phyloP scores from a whole-genome alignment of 2,329 filamentous ascomycete genomes.

The Cryphonectria nitschkei region DNA sequence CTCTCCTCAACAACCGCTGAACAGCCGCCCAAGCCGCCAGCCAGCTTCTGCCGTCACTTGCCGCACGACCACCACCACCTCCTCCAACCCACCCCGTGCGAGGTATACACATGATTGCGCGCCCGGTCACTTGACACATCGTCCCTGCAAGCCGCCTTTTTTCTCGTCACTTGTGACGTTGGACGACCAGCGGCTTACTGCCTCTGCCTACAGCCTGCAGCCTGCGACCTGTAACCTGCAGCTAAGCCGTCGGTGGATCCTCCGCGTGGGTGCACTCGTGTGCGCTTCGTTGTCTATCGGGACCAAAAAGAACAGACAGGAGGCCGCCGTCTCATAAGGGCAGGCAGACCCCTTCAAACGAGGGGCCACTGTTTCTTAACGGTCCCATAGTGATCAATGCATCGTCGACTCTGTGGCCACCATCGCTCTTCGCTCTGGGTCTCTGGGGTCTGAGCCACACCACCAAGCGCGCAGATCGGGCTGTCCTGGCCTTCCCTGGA shows the following conservation, averaged over 20 bases:
- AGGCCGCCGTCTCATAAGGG: slow-evolving; percentile 11
- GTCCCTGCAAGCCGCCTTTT: slow-evolving; percentile 18
- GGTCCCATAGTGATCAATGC: slow-evolving; percentile 17
- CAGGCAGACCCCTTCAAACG: neutral
- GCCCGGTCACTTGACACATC: slow-evolving; percentile 19
- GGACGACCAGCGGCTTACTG: slow-evolving; percentile 1
- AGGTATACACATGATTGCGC: slow-evolving; percentile 3
- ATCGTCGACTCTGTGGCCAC: slow-evolving; percentile 7
- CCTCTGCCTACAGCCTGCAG: slow-evolving; percentile 9
- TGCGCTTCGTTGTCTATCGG: neutral
- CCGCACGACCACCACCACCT: slow-evolving; percentile 1
- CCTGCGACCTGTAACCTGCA: slow-evolving; percentile 17
- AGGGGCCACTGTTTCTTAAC: neutral
- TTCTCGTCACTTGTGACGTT: slow-evolving; percentile 2
- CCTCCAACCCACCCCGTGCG: neutral
- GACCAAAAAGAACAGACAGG: neutral
- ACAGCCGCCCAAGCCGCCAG: slow-evolving; percentile 10
- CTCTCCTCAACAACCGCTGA: neutral
- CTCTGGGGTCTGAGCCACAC: neutral
- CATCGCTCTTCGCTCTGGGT: slow-evolving; percentile 4
- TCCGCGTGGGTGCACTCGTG: neutral
- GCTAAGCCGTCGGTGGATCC: neutral
- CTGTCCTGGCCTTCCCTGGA: neutral
- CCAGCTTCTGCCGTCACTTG: slow-evolving; percentile 3
- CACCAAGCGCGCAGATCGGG: neutral